Percentiles rank a stretch among this genome's conserved stretches.
Evolutionary conservation across 2,329 filamentous ascomycete species (phyloP).

Genomic region (Sporothrix pallida): DNA sequence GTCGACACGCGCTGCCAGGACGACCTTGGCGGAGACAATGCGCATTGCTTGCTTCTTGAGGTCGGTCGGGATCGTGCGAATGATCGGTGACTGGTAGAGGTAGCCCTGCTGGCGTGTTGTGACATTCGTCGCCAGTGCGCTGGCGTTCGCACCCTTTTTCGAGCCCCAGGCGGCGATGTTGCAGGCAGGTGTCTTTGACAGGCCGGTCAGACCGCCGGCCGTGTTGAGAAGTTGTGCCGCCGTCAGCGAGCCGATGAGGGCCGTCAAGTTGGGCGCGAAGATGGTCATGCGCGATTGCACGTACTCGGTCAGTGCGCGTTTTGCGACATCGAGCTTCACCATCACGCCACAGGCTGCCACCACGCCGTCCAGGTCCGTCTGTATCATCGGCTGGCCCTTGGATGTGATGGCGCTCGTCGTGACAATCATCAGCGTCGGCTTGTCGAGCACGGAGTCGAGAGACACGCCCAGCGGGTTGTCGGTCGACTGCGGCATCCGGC

Average conservation of each 20-base stretch:
- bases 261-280: conserved; percentile 92
- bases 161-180: conserved; percentile 91
- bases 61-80: conserved; percentile 82
- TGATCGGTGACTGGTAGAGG: conserved; percentile 88
- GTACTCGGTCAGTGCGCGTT: conserved; percentile 85
- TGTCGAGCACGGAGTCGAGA: conserved; percentile 81
- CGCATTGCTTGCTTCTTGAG: conserved; percentile 93
- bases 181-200: conserved; percentile 91
- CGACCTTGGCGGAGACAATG: conserved; percentile 90
- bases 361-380: conserved; percentile 76
- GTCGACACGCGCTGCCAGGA: conserved; percentile 91
- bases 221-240: conserved; percentile 97
- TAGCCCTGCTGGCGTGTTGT: conserved; percentile 91
- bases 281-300: conserved; percentile 96
- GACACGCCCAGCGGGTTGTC: conserved; percentile 79
- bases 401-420: conserved; percentile 93
- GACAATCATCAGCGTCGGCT: conserved; percentile 92
- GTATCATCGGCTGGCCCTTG: conserved; percentile 75
- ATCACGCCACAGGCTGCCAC: conserved; percentile 84
- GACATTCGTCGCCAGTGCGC: conserved; percentile 90
- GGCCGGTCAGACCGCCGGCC: conserved; percentile 82
- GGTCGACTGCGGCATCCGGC: conserved; percentile 73
- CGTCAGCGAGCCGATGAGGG: conserved; percentile 87
- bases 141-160: conserved; percentile 75
- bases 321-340: conserved; percentile 84